Evolutionary conservation across 805 yeast species (phyloP).

Genomic region (Starmerella kuoi): DNA sequence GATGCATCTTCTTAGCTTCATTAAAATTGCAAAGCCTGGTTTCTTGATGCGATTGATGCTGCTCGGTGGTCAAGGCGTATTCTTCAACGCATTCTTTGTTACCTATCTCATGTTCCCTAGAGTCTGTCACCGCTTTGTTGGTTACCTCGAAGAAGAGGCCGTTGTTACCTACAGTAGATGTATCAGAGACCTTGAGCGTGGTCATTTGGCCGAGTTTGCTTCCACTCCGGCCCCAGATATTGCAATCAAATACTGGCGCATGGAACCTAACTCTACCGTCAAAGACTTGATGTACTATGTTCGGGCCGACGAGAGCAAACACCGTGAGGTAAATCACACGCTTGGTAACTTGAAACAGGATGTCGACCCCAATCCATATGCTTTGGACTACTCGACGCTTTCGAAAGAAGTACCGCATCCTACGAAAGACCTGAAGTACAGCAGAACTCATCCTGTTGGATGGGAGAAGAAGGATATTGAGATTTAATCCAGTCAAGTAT

Average conservation of each 20-base stretch:
- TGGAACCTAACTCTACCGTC: constrained; percentile 2
- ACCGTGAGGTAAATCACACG: constrained; percentile 9
- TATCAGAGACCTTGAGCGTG: constrained; percentile 4
- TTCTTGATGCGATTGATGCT: constrained; percentile 2
- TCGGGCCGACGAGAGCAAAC: constrained; percentile 10
- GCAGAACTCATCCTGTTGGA: constrained; percentile 2
- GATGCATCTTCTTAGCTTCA: constrained; percentile 7
- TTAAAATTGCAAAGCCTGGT: constrained; percentile 2
- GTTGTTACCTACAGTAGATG: constrained; percentile 3
- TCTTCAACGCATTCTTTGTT: constrained; percentile 6
- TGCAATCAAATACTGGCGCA: constrained; percentile 6
- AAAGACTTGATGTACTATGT: constrained; percentile 8
- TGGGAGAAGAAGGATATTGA: constrained; percentile 3
- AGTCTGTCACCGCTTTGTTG: constrained; percentile 8
- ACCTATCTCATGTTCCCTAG: constrained; percentile 6
- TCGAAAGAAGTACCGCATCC: constrained; percentile 3
- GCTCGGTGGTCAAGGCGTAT: constrained; percentile 7
- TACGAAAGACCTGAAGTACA: constrained; percentile 2
- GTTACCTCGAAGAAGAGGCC: constrained; percentile 9
- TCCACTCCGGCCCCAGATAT: constrained; percentile 4
- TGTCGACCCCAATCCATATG: constrained; percentile 6
- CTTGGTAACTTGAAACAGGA: constrained; percentile 7
- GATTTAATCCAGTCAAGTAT: neutral
- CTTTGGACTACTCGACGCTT: constrained; percentile 2
- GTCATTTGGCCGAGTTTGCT: constrained; percentile 3